These are phyloP conservation scores for Saccharomyces uvarum DNA, from an alignment of 1,139 yeast genomes.

Conservation along the genomic window DNA sequence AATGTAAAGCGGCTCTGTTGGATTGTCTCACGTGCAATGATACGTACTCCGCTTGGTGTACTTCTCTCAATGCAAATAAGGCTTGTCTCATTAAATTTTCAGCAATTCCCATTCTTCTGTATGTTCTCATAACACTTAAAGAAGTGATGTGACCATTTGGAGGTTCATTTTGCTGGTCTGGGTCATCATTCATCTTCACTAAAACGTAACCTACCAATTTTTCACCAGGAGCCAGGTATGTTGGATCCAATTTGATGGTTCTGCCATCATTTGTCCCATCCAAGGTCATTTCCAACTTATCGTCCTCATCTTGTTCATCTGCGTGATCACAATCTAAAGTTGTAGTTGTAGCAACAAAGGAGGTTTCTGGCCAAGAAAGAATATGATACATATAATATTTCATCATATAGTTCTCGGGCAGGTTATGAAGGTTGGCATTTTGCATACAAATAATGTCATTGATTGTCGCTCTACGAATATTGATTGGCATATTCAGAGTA, in stretches of 20 bases:
- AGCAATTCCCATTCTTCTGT: slow-evolving; percentile 91
- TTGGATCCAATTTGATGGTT: slow-evolving; percentile 38
- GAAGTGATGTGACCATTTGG: slow-evolving; percentile 95
- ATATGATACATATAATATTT: slow-evolving; percentile 92
- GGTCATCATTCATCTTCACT: slow-evolving; percentile 95
- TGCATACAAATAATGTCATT: slow-evolving; percentile 92
- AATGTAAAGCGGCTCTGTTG: slow-evolving; percentile 87
- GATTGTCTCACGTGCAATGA: slow-evolving; percentile 90
- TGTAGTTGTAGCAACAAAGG: slow-evolving; percentile 85
- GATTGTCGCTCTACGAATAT: slow-evolving; percentile 82
- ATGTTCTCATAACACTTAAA: slow-evolving; percentile 88
- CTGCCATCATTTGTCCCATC: slow-evolving; percentile 16
- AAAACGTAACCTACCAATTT: slow-evolving; percentile 89
- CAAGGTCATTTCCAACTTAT: slow-evolving; percentile 17
- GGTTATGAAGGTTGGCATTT: slow-evolving; percentile 83
- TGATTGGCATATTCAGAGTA: slow-evolving; percentile 54
- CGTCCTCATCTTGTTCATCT: slow-evolving; percentile 31
- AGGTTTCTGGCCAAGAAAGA: slow-evolving; percentile 95
- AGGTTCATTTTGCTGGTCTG: slow-evolving; percentile 50
- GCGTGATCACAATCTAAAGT: slow-evolving; percentile 36
- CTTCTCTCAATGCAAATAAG: slow-evolving; percentile 68
- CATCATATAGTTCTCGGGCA: slow-evolving; percentile 90
- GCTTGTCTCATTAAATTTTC: slow-evolving; percentile 89
- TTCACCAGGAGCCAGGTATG: slow-evolving; percentile 59
- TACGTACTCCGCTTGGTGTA: slow-evolving; percentile 75